Evolutionary conservation across 805 yeast genomes (phyloP).

Genomic region (Sugiyamaella marilandica): DNA sequence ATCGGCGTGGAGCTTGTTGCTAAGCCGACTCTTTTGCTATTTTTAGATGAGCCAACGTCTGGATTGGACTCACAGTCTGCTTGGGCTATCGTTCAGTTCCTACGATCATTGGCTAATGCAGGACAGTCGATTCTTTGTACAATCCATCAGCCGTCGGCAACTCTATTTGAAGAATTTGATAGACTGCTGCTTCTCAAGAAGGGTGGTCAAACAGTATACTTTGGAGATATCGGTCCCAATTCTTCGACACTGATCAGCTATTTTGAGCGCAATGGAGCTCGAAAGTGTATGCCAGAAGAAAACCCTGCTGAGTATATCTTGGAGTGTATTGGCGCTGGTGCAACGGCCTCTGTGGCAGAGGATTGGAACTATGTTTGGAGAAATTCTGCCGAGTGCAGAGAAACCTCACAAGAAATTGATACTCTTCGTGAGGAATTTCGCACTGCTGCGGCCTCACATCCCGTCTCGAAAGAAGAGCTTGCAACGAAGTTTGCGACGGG

Average conservation of each 20-base stretch:
- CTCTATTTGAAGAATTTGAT: constrained; percentile 62
- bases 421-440: constrained; percentile 31
- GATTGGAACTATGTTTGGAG: constrained; percentile 67
- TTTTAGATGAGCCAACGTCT: constrained; percentile 68
- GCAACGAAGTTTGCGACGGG: constrained; percentile 42
- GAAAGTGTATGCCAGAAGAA: constrained; percentile 53
- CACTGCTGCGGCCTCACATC: constrained; percentile 26
- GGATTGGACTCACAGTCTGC: constrained; percentile 60
- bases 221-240: constrained; percentile 72
- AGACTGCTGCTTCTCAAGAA: constrained; percentile 60
- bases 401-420: constrained; percentile 34
- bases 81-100: constrained; percentile 63
- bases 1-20: constrained; percentile 72
- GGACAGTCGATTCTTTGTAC: constrained; percentile 76
- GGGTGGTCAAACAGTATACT: constrained; percentile 78
- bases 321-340: constrained; percentile 76
- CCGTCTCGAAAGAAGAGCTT: constrained; percentile 18
- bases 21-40: constrained; percentile 55
- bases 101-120: constrained; percentile 61
- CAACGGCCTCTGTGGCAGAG: constrained; percentile 53
- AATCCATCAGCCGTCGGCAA: constrained; percentile 74
- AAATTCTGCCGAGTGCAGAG: constrained; percentile 40
- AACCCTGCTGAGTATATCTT: constrained; percentile 77
- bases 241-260: constrained; percentile 55
- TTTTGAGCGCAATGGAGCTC: constrained; percentile 70